Percentiles rank a stretch among this genome's conserved stretches.
phyloP scores from a whole-genome alignment of 2,329 filamentous ascomycete species.

The Beauveria caledonica region DNA sequence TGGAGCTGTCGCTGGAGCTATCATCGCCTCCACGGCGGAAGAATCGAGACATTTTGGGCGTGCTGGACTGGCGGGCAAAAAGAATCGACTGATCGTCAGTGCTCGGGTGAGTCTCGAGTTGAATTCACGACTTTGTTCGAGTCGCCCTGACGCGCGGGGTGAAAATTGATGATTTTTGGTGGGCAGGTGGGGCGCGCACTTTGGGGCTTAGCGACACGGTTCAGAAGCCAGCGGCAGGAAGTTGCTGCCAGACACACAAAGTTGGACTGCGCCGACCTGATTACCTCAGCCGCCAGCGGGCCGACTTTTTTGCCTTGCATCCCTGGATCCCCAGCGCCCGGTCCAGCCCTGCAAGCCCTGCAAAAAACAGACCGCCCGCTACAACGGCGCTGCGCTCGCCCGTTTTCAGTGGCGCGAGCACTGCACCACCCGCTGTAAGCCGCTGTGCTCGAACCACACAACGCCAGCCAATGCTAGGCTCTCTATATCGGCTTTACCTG shows the following conservation, averaged over 20 bases:
- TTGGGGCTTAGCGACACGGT: conserved; percentile 30
- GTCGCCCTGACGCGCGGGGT: conserved; percentile 11
- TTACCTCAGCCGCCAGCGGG: conserved; percentile 10
- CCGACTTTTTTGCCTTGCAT: neutral
- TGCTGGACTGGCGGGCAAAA: conserved; percentile 9
- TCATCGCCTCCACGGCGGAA: conserved; percentile 78
- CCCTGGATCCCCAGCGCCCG: too few relatives aligned
- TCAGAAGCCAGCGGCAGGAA: neutral
- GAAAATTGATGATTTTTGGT: conserved; percentile 36
- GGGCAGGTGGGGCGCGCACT: conserved; percentile 30
- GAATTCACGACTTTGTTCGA: conserved; percentile 15
- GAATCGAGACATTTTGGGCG: conserved; percentile 81
- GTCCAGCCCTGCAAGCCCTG: too few relatives aligned
- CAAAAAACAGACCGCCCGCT: neutral
- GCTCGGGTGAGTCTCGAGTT: conserved; percentile 6
- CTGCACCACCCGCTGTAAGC: neutral
- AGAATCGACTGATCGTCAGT: neutral
- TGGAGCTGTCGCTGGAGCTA: conserved; percentile 92
- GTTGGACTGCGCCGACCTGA: conserved; percentile 10
- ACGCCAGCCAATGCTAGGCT: conserved; percentile 14
- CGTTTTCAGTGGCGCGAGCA: neutral
- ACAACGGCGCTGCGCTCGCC: neutral
- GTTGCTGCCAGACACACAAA: conserved; percentile 2
- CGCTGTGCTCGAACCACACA: neutral
- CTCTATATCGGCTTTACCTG: conserved; percentile 11